Evolutionary conservation across 805 yeast species (phyloP).

Genomic region (Saturnispora gosingensis): DNA sequence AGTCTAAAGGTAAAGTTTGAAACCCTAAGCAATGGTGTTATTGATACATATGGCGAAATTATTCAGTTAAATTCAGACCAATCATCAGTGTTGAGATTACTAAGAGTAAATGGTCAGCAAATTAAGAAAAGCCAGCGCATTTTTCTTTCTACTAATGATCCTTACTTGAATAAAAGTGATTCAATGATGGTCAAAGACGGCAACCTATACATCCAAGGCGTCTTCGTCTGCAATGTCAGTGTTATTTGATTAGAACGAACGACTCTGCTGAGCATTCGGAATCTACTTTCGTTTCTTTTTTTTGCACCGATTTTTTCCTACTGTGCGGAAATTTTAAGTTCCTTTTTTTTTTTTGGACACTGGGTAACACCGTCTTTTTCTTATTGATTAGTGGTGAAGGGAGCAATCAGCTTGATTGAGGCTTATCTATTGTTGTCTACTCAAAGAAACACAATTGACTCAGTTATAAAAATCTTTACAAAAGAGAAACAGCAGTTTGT

Average conservation of each 20-base stretch:
- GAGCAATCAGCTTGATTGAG: not conserved
- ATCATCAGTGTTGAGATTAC: not conserved
- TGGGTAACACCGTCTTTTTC: not conserved
- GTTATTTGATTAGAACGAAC: not conserved
- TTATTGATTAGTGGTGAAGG: not conserved
- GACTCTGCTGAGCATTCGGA: not conserved
- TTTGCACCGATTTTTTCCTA: not conserved
- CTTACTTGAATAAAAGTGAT: not conserved
- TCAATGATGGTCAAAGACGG: not conserved
- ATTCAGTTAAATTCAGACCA: not conserved
- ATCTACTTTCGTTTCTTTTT: not conserved
- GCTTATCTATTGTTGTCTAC: not conserved
- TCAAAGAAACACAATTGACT: not conserved
- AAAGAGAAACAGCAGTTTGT: not conserved
- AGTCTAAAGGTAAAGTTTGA: constrained; percentile 42
- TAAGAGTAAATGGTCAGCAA: not conserved
- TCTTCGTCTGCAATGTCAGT: not conserved
- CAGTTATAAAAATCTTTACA: not conserved
- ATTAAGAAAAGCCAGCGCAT: not conserved
- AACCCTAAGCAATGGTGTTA: constrained; percentile 11
- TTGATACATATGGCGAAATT: not conserved
- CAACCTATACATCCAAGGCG: not conserved
- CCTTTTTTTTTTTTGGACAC: not conserved
- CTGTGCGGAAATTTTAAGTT: not conserved
- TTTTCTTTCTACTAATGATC: not conserved